A percentile compares a stretch with the other conserved stretches of the same genome.
Evolutionary conservation across 2,329 filamentous ascomycete genomes (phyloP).

Genomic region (Pestalotiopsis sp.): DNA sequence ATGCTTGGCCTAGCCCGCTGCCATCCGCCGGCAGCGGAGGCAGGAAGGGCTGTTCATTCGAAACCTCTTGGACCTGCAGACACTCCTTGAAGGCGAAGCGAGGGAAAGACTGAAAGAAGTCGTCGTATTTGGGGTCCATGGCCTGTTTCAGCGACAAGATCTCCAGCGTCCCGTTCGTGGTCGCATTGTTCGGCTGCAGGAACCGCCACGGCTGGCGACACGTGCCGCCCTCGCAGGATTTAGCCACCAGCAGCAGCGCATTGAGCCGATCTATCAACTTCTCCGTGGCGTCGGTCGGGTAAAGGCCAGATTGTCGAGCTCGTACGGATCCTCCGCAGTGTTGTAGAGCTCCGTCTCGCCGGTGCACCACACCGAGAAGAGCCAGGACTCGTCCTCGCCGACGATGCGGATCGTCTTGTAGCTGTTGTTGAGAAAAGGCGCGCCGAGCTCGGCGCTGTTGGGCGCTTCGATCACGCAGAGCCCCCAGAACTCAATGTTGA

Average conservation of each 20-base stretch:
- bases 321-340: constrained; percentile 37
- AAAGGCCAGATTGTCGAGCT: constrained; percentile 25
- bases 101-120: constrained; percentile 46
- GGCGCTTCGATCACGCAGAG: background rate
- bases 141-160: constrained; percentile 56
- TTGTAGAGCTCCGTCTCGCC: constrained; percentile 70
- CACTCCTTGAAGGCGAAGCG: background rate
- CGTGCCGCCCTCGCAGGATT: constrained; percentile 24
- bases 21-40: background rate
- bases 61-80: constrained; percentile 4
- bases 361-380: constrained; percentile 71
- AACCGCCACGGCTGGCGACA: constrained; percentile 47
- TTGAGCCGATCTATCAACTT: constrained; percentile 22
- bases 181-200: constrained; percentile 46
- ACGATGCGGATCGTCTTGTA: constrained; percentile 63
- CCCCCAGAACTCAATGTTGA: constrained; percentile 57
- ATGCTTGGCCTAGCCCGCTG: background rate
- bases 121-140: constrained; percentile 48
- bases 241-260: constrained; percentile 27
- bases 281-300: constrained; percentile 12
- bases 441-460: background rate
- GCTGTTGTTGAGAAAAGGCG: constrained; percentile 49
- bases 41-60: constrained; percentile 4
- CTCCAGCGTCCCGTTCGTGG: background rate
- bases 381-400: constrained; percentile 57